phyloP scores from a whole-genome alignment of 2,329 filamentous ascomycete genomes.

The Stagonosporopsis cucurbitacearum region DNA sequence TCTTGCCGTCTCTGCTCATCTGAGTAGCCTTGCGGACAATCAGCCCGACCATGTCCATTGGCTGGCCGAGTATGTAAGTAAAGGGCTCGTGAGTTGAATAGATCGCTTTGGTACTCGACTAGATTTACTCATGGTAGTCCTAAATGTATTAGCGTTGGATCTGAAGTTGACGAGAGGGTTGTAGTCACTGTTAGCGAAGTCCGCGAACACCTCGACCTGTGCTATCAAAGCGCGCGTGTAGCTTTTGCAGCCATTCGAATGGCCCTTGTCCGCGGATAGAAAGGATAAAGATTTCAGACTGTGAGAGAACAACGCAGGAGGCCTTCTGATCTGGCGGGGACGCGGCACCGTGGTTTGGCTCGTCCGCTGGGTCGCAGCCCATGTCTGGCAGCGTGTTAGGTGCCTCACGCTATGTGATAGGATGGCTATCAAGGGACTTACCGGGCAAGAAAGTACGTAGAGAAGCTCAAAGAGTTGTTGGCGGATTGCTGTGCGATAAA shows the following conservation, averaged over 20 bases:
- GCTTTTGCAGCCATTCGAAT: too few species aligned
- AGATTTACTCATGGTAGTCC: too few species aligned
- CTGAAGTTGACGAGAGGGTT: too few species aligned
- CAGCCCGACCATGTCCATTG: slow-evolving; percentile 96
- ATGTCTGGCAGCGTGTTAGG: background rate
- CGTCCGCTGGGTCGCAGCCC: background rate
- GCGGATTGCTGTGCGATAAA: background rate
- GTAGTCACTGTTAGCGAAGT: too few species aligned
- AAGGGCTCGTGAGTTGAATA: slow-evolving; percentile 95
- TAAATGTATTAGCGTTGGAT: too few species aligned
- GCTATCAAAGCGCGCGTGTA: too few species aligned
- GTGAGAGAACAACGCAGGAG: background rate
- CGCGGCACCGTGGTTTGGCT: background rate
- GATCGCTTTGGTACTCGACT: too few species aligned
- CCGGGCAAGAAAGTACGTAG: background rate
- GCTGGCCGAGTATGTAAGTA: slow-evolving; percentile 96
- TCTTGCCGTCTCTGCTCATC: slow-evolving; percentile 87
- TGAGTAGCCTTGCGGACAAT: slow-evolving; percentile 86
- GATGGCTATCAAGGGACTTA: background rate
- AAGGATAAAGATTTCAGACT: too few species aligned
- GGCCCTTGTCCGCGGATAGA: too few species aligned
- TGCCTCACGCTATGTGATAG: background rate
- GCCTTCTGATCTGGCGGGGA: background rate
- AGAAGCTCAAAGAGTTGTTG: background rate
- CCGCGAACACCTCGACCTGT: too few species aligned